These are phyloP conservation scores for Herpetomonas muscarum DNA, from an alignment of 208 protist genomes.

Conservation along the genomic window DNA sequence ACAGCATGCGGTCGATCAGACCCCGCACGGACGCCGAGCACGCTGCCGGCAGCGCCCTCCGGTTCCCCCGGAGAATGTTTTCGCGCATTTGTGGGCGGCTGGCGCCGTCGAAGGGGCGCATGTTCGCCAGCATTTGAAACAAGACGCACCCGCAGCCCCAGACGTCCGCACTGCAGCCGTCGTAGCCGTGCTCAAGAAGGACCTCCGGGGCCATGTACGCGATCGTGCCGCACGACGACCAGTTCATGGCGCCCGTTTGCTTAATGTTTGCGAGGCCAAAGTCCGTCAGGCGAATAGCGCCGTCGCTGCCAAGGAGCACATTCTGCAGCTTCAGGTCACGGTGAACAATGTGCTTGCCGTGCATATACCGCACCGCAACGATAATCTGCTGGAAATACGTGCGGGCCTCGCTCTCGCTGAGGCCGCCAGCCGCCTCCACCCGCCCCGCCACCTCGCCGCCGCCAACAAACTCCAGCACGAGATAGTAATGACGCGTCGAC, in stretches of 20 bases:
- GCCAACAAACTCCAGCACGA: background rate
- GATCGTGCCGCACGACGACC: slow-evolving; percentile 54
- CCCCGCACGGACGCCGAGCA: slow-evolving; percentile 24
- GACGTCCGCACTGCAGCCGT: slow-evolving; percentile 70
- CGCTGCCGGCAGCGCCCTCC: slow-evolving; percentile 14
- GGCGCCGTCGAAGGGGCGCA: slow-evolving; percentile 49
- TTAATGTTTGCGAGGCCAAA: background rate
- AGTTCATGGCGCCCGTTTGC: background rate
- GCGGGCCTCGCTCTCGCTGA: background rate
- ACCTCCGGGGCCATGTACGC: slow-evolving; percentile 88
- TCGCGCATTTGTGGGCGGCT: slow-evolving; percentile 42
- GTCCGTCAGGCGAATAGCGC: background rate
- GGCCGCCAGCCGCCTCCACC: background rate
- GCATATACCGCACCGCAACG: background rate
- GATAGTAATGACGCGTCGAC: background rate
- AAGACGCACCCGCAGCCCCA: slow-evolving; percentile 84
- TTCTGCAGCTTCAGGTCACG: slow-evolving; percentile 1
- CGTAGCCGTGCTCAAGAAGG: slow-evolving; percentile 57
- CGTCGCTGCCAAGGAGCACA: background rate
- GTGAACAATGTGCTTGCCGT: background rate
- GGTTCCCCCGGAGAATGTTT: slow-evolving; percentile 30
- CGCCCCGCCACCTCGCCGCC: background rate
- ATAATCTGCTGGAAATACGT: background rate
- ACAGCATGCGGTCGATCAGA: slow-evolving; percentile 32
- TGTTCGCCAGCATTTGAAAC: slow-evolving; percentile 63